Conservation (phyloP, 176 grass and related monocot genomes). For the Rhipidocladum racemiflorum region DNA sequence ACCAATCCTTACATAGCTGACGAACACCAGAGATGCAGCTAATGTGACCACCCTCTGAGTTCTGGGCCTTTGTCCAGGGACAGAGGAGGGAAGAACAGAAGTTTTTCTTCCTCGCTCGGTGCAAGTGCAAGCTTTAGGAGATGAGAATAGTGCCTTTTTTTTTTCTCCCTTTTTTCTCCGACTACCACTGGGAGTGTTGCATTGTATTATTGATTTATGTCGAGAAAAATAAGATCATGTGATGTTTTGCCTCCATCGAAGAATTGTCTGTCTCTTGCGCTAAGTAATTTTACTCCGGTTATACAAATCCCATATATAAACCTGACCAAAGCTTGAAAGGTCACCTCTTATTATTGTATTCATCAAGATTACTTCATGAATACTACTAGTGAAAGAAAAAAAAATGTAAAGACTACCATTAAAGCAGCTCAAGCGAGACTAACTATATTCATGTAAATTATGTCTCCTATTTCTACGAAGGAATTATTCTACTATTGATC, state of each 20-base stretch:
- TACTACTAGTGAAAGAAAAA: no score
- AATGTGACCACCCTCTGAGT: constrained; percentile 24
- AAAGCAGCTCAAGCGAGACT: no score
- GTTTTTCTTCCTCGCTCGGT: constrained; percentile 37
- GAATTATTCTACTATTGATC: no score
- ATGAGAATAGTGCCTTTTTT: neutral
- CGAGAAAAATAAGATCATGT: constrained; percentile 31
- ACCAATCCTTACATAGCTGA: neutral
- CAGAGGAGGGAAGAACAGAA: constrained; percentile 43
- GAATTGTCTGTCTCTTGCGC: neutral
- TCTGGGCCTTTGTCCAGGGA: neutral
- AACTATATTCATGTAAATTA: no score
- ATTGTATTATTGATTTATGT: constrained; percentile 37
- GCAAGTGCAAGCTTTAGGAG: constrained; percentile 17
- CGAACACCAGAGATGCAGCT: neutral
- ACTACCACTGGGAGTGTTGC: neutral
- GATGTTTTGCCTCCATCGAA: neutral
- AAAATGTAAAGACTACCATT: no score
- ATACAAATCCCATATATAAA: neutral
- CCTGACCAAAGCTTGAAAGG: neutral
- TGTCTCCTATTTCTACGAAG: no score
- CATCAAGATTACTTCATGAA: neutral
- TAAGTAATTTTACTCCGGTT: neutral
- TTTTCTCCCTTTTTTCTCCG: neutral
- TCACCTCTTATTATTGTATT: neutral